Evolutionary conservation across 768 basidiomycete genomes (phyloP).

Genomic region (Porphyrellus cyaneotinctus): DNA sequence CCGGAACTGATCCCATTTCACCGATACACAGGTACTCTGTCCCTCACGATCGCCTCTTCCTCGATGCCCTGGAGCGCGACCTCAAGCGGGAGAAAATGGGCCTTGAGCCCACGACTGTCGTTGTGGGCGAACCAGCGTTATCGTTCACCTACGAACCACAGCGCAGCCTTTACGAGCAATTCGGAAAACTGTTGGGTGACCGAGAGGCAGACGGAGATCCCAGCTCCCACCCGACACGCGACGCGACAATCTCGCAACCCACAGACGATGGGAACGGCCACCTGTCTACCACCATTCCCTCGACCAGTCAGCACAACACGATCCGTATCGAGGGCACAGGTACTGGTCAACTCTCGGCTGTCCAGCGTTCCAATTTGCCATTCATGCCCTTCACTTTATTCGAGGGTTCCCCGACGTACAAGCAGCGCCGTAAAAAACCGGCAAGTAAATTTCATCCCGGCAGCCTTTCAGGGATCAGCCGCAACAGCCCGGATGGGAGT

Average conservation of each 20-base stretch:
- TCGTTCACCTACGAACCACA: conserved; percentile 89
- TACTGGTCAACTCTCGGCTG: conserved; percentile 11
- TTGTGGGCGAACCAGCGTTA: conserved; percentile 76
- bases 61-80: conserved; percentile 94
- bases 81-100: conserved; percentile 94
- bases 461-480: conserved; percentile 28
- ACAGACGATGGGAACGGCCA: conserved; percentile 14
- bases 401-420: conserved; percentile 84
- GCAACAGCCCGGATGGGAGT: conserved; percentile 21
- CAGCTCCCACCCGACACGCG: conserved; percentile 31
- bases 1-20: neutral
- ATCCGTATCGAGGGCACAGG: conserved; percentile 28
- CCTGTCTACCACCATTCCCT: conserved; percentile 10
- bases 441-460: conserved; percentile 34
- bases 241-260: conserved; percentile 12
- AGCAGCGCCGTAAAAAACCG: conserved; percentile 79
- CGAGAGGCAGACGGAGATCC: conserved; percentile 35
- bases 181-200: conserved; percentile 44
- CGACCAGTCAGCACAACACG: conserved; percentile 9
- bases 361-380: conserved; percentile 28
- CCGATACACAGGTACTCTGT: conserved; percentile 76
- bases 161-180: conserved; percentile 85
- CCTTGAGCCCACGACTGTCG: conserved; percentile 74
- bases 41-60: conserved; percentile 93
- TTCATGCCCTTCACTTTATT: conserved; percentile 72